Conservation (phyloP, 2,329 filamentous ascomycete genomes). For the Coleophoma cylindrospora region DNA sequence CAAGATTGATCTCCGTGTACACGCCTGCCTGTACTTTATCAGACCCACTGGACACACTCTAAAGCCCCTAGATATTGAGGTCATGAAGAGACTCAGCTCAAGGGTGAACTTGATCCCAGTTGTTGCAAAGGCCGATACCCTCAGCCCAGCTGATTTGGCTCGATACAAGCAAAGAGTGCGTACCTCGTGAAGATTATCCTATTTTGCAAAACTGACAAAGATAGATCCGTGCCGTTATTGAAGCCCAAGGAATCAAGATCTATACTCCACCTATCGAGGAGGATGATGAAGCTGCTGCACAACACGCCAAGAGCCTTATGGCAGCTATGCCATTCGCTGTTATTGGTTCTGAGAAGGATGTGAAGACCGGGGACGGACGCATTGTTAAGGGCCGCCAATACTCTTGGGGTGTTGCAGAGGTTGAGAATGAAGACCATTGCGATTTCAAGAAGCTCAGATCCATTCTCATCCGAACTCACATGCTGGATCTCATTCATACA, state of each 20-base stretch:
- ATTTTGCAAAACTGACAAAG: too few relatives aligned
- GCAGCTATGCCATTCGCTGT: constrained; percentile 98
- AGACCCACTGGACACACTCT: constrained; percentile 96
- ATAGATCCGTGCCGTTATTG: constrained; percentile 90
- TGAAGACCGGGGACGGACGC: constrained; percentile 91
- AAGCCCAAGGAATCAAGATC: constrained; percentile 99
- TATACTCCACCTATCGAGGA: constrained; percentile 98
- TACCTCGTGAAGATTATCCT: neutral
- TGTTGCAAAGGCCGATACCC: constrained; percentile 96
- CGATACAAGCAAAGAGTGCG: constrained; percentile 93
- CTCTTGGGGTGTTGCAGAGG: constrained; percentile 98
- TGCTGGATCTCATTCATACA: constrained; percentile 99
- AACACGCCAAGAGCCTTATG: constrained; percentile 92
- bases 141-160: constrained; percentile 85
- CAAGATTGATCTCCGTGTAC: constrained; percentile 99
- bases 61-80: constrained; percentile 98
- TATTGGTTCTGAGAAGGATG: constrained; percentile 98
- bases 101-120: constrained; percentile 98
- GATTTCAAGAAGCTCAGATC: constrained; percentile 99
- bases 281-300: constrained; percentile 92
- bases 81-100: constrained; percentile 98
- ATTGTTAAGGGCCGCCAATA: constrained; percentile 99
- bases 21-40: constrained; percentile 98
- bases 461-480: constrained; percentile 97
- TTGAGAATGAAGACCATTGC: constrained; percentile 99